phyloP scores from a whole-genome alignment of 768 basidiomycete genomes.

The Termitomyces sp. region DNA sequence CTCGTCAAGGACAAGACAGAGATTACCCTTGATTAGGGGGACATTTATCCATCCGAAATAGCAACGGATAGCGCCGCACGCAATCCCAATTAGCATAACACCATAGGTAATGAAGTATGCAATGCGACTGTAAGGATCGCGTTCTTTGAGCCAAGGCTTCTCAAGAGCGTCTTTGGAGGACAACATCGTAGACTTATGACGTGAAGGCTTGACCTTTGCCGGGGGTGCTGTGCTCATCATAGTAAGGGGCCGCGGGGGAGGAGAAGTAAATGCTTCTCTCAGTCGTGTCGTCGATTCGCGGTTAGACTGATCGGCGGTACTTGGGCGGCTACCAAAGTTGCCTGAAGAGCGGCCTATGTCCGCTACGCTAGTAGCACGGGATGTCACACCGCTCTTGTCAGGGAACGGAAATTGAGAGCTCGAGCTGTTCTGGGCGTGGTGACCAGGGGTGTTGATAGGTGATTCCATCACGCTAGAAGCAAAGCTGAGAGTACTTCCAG shows the following conservation, averaged over 20 bases:
- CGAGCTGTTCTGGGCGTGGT: constrained; percentile 13
- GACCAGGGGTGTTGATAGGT: constrained; percentile 19
- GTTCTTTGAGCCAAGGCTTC: constrained; percentile 62
- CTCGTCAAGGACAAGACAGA: constrained; percentile 74
- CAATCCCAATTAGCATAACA: constrained; percentile 52
- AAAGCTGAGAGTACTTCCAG: constrained; percentile 40
- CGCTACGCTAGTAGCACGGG: constrained; percentile 32
- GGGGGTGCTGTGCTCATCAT: constrained; percentile 43
- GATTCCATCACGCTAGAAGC: constrained; percentile 27
- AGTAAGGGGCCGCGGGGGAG: constrained; percentile 52
- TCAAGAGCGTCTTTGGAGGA: constrained; percentile 23
- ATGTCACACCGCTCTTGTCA: constrained; percentile 32
- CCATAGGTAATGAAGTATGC: constrained; percentile 62
- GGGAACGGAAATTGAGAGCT: constrained; percentile 26
- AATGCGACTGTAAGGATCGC: constrained; percentile 49
- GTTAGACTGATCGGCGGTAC: constrained; percentile 24
- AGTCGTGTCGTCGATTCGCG: constrained; percentile 32
- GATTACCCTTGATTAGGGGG: constrained; percentile 30
- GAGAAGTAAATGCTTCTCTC: constrained; percentile 55
- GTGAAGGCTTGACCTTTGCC: constrained; percentile 34
- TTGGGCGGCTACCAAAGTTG: constrained; percentile 30
- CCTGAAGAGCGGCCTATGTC: constrained; percentile 36
- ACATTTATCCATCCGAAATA: constrained; percentile 56
- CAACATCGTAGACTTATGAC: constrained; percentile 48
- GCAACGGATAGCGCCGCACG: constrained; percentile 43